Base-by-base conservation (phyloP, 1,139 yeast species). In the Yamadazyma songkhlaensis region DNA sequence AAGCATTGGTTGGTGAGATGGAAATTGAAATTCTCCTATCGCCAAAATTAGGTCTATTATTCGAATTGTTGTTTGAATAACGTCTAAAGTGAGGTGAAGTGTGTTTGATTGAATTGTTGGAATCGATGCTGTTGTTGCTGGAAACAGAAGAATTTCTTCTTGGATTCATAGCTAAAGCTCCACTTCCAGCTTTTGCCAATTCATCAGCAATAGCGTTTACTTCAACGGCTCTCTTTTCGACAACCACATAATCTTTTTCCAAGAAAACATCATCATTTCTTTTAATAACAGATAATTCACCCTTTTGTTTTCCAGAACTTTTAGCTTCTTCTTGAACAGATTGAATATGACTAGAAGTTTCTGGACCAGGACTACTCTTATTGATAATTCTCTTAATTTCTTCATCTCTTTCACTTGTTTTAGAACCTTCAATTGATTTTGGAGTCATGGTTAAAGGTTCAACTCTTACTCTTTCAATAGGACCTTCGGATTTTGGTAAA, bases 201-300 rank as follows among this genome's bases (percentile, higher is more conserved):
- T 89, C 95, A 59, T 92, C 97, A 8, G 97, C 97, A 40, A 92
- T 69, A 1, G 96, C 94, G 62, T 92, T 92, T 9, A 92, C 95
- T 58, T 92, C 97, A 4, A 92, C 97, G 0, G 94, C 88, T 37
- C 95, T 75, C 59, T 89, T 90, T 57, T 92, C 97, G 20, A 92
- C 92, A 28, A 92, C 95, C 32, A 92, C 97, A 51, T 92, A 92
- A 52, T 89, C 97, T 46, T 79, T 80, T 49, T 85, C 95, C 39
- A 81, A 64, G 26, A 72, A 64, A 11, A 74, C 55, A 34, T 77
- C 82, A 20, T 74, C 70, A 30, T 53, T 58, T 35, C 53, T 51
- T 26, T 44, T 47, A 39, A 38, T 51, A 43, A 39, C 50, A 6
- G 20, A 17, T 17, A 17, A 17, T 17, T 17, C 20, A 4, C 6